phyloP scores from a whole-genome alignment of 2,329 filamentous ascomycete species.

The Cladobotryum protrusum region DNA sequence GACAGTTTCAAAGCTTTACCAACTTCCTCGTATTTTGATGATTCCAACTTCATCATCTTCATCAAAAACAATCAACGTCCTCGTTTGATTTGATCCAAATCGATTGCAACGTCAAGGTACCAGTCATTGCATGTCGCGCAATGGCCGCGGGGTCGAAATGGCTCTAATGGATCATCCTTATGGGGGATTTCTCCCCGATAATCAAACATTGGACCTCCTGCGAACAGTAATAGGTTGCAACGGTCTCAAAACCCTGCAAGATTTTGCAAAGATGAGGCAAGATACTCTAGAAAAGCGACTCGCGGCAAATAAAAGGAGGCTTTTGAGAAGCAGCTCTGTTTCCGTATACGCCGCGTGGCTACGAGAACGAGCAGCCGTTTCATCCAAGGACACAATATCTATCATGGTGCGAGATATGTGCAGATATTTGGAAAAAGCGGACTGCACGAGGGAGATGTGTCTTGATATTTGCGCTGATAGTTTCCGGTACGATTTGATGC shows the following conservation, averaged over 20 bases:
- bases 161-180: no score
- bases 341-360: conserved; percentile 25
- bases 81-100: no score
- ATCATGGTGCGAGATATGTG: background rate
- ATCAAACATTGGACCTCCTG: conserved; percentile 16
- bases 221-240: conserved; percentile 18
- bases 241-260: conserved; percentile 14
- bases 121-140: no score
- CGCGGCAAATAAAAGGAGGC: background rate
- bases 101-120: no score
- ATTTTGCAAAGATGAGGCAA: conserved; percentile 21
- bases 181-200: no score
- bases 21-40: no score
- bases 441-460: conserved; percentile 6
- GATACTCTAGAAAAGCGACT: conserved; percentile 19
- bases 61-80: no score
- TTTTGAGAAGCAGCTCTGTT: conserved; percentile 14
- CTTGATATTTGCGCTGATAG: conserved; percentile 1
- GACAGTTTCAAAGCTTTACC: no score
- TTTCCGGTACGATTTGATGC: background rate
- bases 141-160: no score
- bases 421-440: conserved; percentile 1
- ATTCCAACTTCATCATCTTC: no score
- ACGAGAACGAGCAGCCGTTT: conserved; percentile 12
- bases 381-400: background rate